phyloP scores from a whole-genome alignment of 164 flowering plant species.

The Chloranthus sessilifolius region DNA sequence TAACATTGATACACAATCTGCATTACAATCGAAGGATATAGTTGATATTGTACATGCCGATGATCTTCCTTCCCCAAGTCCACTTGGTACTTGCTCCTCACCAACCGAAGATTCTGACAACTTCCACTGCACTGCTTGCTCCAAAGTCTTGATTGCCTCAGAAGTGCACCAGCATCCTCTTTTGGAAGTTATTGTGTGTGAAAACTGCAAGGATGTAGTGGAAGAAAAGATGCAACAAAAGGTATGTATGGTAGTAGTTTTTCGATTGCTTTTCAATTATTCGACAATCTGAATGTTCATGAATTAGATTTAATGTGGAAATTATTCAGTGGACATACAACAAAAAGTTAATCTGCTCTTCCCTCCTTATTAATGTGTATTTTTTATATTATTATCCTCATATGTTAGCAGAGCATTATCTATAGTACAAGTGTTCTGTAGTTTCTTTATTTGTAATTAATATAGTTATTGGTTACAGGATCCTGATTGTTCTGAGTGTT shows the following conservation, averaged over 20 bases:
- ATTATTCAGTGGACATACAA: no score
- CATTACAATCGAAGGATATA: slow-evolving; percentile 22
- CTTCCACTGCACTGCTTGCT: slow-evolving; percentile 66
- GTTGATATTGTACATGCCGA: slow-evolving; percentile 12
- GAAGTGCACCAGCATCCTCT: slow-evolving; percentile 64
- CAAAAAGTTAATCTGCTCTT: no score
- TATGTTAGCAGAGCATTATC: no score
- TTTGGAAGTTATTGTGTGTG: slow-evolving; percentile 66
- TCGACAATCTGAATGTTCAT: not conserved
- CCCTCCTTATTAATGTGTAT: no score
- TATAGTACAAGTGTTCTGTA: no score
- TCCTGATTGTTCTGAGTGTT: slow-evolving; percentile 62
- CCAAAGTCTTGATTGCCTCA: slow-evolving; percentile 24
- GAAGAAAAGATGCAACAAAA: slow-evolving; percentile 43
- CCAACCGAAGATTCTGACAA: slow-evolving; percentile 16
- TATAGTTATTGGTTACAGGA: slow-evolving; percentile 36
- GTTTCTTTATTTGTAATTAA: no score
- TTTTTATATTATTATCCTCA: no score
- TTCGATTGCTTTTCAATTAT: not conserved
- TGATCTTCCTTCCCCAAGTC: slow-evolving; percentile 14
- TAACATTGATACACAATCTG: slow-evolving; percentile 20
- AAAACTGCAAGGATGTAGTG: slow-evolving; percentile 49
- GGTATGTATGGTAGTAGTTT: slow-evolving; percentile 27
- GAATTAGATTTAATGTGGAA: no score
- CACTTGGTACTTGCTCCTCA: not conserved